phyloP scores from a whole-genome alignment of 1,284 basidiomycete genomes.

The Quambalaria eucalypti region DNA sequence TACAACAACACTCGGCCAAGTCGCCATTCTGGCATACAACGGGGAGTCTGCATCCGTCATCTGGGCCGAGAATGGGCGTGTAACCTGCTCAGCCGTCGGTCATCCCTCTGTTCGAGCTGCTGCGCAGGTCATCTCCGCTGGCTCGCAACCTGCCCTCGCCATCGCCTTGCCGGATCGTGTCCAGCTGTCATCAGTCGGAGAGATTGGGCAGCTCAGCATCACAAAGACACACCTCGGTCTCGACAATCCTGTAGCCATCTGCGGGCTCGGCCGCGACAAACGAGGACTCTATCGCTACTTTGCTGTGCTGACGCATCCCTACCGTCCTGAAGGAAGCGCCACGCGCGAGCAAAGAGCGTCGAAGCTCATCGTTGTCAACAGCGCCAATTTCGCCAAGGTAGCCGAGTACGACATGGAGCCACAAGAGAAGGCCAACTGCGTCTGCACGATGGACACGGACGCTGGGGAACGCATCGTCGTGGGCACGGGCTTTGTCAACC shows the following conservation, averaged over 20 bases:
- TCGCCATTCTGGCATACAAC: constrained; percentile 30
- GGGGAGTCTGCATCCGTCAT: constrained; percentile 44
- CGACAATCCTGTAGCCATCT: constrained; percentile 44
- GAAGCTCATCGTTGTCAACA: constrained; percentile 1
- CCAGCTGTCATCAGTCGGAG: constrained; percentile 33
- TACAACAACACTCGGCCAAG: constrained; percentile 14
- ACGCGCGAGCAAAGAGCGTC: constrained; percentile 1
- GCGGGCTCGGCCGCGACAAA: constrained; percentile 15
- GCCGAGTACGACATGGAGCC: constrained; percentile 19
- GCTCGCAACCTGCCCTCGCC: constrained; percentile 12
- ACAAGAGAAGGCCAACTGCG: constrained; percentile 35
- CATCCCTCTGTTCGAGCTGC: constrained; percentile 17
- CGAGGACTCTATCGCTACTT: constrained; percentile 4
- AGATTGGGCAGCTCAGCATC: constrained; percentile 40
- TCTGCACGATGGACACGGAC: constrained; percentile 11
- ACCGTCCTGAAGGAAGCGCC: constrained; percentile 17
- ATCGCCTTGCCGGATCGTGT: constrained; percentile 22
- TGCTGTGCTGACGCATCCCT: constrained; percentile 21
- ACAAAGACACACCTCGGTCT: constrained; percentile 42
- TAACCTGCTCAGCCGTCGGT: constrained; percentile 40
- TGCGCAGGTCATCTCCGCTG: constrained; percentile 9
- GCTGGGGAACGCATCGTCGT: constrained; percentile 21
- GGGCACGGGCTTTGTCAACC: constrained; percentile 27
- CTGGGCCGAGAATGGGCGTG: constrained; percentile 22
- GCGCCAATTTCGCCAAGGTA: constrained; percentile 5